phyloP scores from a whole-genome alignment of 768 basidiomycete species.

The Tylopilus felleus region DNA sequence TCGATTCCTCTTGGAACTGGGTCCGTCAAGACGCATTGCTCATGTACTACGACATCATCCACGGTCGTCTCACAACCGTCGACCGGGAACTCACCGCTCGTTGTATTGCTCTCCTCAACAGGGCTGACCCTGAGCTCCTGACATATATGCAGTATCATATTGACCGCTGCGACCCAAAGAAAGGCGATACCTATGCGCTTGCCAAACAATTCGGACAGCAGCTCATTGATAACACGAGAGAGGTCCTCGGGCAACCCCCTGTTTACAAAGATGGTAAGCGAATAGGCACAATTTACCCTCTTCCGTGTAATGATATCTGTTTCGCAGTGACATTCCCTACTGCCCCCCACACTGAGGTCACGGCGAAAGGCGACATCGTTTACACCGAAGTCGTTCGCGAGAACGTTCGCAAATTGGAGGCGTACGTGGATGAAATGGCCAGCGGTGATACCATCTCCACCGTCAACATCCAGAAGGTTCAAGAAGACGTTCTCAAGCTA shows the following conservation, averaged over 20 bases:
- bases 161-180: slow-evolving; percentile 70
- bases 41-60: slow-evolving; percentile 99
- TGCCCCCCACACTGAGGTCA: slow-evolving; percentile 93
- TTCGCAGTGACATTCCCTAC: slow-evolving; percentile 92
- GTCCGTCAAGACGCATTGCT: slow-evolving; percentile 93
- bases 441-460: slow-evolving; percentile 83
- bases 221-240: slow-evolving; percentile 88
- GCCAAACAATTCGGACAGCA: slow-evolving; percentile 97
- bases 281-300: not conserved
- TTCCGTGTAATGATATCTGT: not conserved
- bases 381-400: slow-evolving; percentile 95
- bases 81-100: slow-evolving; percentile 96
- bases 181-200: slow-evolving; percentile 90
- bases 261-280: slow-evolving; percentile 90
- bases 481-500: slow-evolving; percentile 92
- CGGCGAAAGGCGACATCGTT: slow-evolving; percentile 89
- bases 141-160: slow-evolving; percentile 97
- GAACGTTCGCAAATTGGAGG: slow-evolving; percentile 95
- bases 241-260: slow-evolving; percentile 79
- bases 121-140: slow-evolving; percentile 88
- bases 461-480: slow-evolving; percentile 96
- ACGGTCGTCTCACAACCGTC: slow-evolving; percentile 89
- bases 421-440: slow-evolving; percentile 98
- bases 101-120: slow-evolving; percentile 96
- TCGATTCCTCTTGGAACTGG: slow-evolving; percentile 99